A percentile compares a stretch with the other conserved stretches of the same genome.
Evolutionary conservation across 305 asterid species (phyloP).

Genomic region (Fraxinus velutina): DNA sequence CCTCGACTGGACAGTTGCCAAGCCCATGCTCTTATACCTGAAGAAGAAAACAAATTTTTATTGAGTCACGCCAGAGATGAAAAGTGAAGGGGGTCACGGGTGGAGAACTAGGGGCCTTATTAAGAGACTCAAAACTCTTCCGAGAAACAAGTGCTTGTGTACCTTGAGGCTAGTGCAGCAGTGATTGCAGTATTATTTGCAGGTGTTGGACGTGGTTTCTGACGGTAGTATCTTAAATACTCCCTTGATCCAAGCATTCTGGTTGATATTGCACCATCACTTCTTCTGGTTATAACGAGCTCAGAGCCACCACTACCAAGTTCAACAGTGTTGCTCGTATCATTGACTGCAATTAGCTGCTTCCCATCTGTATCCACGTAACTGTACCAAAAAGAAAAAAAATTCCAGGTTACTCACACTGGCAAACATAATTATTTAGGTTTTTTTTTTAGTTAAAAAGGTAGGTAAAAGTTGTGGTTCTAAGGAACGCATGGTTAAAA

Average conservation of each 20-base stretch:
- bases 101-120: background rate
- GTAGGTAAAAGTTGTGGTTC: background rate
- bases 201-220: constrained; percentile 76
- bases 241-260: constrained; percentile 93
- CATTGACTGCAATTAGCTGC: constrained; percentile 56
- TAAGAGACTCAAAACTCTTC: background rate
- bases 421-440: constrained; percentile 4
- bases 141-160: constrained; percentile 21
- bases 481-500: background rate
- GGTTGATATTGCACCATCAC: constrained; percentile 36
- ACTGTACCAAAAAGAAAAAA: constrained; percentile 32
- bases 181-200: constrained; percentile 46
- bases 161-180: constrained; percentile 74
- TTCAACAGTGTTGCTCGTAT: constrained; percentile 40
- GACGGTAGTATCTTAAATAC: constrained; percentile 80
- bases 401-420: background rate
- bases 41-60: background rate
- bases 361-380: constrained; percentile 63
- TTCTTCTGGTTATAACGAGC: constrained; percentile 54
- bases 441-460: background rate
- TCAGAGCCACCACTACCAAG: constrained; percentile 83
- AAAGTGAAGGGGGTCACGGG: background rate
- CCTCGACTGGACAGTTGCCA: constrained; percentile 78
- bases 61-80: background rate
- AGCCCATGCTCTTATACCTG: constrained; percentile 94